Base-by-base conservation (phyloP, 2,329 filamentous ascomycete genomes). In the Talaromyces sp. region DNA sequence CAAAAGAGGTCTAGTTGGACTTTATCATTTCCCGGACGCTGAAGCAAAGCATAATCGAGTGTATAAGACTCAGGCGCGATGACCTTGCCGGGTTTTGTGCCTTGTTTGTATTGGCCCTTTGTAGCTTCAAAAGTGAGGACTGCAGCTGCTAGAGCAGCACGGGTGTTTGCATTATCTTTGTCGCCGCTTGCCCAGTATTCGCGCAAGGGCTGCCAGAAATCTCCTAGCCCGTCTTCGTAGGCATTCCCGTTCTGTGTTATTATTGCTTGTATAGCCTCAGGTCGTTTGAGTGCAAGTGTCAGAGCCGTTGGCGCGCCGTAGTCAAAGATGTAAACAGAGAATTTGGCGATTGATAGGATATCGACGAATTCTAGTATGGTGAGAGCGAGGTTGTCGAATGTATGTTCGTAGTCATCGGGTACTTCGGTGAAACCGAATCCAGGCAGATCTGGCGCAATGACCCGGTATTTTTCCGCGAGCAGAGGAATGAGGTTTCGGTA, bases 231-330 rank as follows among this genome's bases (percentile, higher is more conserved):
- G 68, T 86, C 84, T 4, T 70, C 75, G 69, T 88, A 89, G 15
- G 86, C 85, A 68, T 88, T 89, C 47, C 85, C 86, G 70, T 88
- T 88, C 69, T 89, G 86, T 2, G 80, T 77, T 64, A 88, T 78
- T 67, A 88, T 84, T 15, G 84, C 83, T 43, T 78, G 76, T 62
- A 88, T 75, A 11, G 78, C 76, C 0, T 81, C 72, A 0, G 84
- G 82, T 2, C 82, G 76, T 51, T 80, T 68, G 1, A 87, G 77
- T 0, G 85, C 85, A 1, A 88, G 76, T 2, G 85, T 81, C 27
- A 87, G 75, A 1, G 81, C 86, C 0, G 80, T 79, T 0, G 87
- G 86, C 0, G 85, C 84, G 60, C 86, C 86, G 71, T 88, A 88
- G 77, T 89, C 86, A 72, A 89, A 88, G 67, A 88, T 81, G 73